Percentiles rank a stretch among this genome's conserved stretches.
Evolutionary conservation across 768 basidiomycete genomes (phyloP).

Genomic region (Rhodotorula kratochvilovae): DNA sequence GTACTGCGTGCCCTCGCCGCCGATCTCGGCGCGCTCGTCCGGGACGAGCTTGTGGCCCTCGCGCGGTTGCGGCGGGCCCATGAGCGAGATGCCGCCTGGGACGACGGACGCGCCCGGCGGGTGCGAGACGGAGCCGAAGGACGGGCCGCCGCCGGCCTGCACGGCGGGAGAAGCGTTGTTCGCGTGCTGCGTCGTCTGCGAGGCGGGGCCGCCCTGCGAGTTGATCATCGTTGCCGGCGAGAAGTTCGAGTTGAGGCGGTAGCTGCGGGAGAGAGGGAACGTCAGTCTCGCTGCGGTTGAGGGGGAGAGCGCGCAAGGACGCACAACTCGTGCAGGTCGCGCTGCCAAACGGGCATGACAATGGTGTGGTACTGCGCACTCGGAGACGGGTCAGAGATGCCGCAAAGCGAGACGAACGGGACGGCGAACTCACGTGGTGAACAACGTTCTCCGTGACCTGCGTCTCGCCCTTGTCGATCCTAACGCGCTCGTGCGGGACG

Average conservation of each 20-base stretch:
- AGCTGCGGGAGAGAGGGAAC: background rate
- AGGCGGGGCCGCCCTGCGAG: background rate
- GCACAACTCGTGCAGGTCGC: conserved; percentile 34
- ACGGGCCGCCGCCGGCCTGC: background rate
- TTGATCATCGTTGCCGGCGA: conserved; percentile 7
- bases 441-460: conserved; percentile 27
- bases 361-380: conserved; percentile 9
- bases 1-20: conserved; percentile 2
- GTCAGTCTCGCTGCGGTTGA: background rate
- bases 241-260: conserved; percentile 21
- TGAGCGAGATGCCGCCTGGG: conserved; percentile 1
- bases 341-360: conserved; percentile 30
- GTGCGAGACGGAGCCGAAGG: background rate
- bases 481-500: conserved; percentile 28
- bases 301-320: background rate
- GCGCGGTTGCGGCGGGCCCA: background rate
- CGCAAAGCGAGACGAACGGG: background rate
- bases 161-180: conserved; percentile 12
- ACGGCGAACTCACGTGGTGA: conserved; percentile 11
- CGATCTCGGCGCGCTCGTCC: background rate
- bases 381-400: background rate
- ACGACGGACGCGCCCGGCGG: background rate
- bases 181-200: conserved; percentile 2
- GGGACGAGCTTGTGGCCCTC: conserved; percentile 22
- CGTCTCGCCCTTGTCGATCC: conserved; percentile 32